These are phyloP conservation scores for Helotiales sp. DNA, from an alignment of 2,329 filamentous ascomycete species.

Conservation along the genomic window DNA sequence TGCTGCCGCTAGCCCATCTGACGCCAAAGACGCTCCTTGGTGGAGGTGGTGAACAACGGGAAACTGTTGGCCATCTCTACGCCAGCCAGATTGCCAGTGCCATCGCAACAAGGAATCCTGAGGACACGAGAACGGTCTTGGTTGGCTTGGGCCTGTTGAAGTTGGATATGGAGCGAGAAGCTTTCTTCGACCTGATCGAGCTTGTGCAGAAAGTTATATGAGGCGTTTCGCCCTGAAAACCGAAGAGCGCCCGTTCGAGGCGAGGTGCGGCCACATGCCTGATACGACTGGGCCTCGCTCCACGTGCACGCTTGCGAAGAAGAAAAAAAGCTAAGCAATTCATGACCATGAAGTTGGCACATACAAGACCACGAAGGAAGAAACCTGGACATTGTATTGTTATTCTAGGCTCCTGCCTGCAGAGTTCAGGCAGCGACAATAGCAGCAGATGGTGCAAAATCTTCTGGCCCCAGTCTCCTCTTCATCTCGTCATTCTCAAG, in stretches of 20 bases:
- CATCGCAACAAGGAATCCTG: conserved; percentile 69
- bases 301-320: neutral
- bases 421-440: conserved; percentile 24
- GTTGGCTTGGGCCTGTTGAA: conserved; percentile 60
- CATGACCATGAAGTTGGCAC: neutral
- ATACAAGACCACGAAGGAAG: neutral
- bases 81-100: conserved; percentile 86
- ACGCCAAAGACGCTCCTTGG: conserved; percentile 87
- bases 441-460: conserved; percentile 30
- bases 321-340: neutral
- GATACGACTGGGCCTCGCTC: too few relatives aligned
- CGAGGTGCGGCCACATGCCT: neutral
- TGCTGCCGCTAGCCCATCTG: conserved; percentile 75
- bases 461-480: conserved; percentile 19
- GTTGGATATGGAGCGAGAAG: conserved; percentile 46
- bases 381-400: neutral
- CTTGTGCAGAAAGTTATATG: conserved; percentile 54
- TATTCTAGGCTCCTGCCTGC: neutral
- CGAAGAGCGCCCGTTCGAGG: neutral
- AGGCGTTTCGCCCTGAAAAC: neutral
- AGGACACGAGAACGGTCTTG: conserved; percentile 60
- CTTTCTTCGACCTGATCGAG: conserved; percentile 66
- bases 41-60: conserved; percentile 74
- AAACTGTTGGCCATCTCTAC: conserved; percentile 83
- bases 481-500: conserved; percentile 29